phyloP scores from a whole-genome alignment of 441 rosid species.

The Euphorbia schlechtendalii region DNA sequence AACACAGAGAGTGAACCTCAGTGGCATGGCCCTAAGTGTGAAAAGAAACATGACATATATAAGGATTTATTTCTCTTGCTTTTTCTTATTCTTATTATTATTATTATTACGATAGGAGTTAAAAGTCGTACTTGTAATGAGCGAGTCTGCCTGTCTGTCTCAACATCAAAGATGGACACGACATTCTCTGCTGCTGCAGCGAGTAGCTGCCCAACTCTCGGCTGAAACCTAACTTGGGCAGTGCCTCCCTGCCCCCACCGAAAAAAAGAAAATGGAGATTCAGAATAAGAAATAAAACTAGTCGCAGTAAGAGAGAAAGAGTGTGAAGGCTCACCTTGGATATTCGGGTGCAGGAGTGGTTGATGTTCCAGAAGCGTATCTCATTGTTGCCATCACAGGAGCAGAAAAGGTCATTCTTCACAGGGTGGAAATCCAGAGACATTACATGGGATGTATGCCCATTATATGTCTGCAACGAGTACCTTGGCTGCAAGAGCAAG shows the following conservation, averaged over 20 bases:
- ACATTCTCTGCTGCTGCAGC: constrained; percentile 61
- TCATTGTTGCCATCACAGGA: constrained; percentile 53
- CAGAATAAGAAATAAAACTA: constrained; percentile 6
- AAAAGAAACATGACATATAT: constrained; percentile 6
- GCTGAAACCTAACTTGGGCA: constrained; percentile 65
- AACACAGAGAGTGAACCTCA: constrained; percentile 49
- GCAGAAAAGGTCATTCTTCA: constrained; percentile 53
- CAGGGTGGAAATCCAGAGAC: constrained; percentile 80
- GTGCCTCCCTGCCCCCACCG: constrained; percentile 49
- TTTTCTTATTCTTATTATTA: too few species aligned
- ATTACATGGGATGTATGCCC: constrained; percentile 49
- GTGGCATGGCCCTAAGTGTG: constrained; percentile 44
- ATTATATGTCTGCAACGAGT: constrained; percentile 32
- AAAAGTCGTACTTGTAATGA: constrained; percentile 40
- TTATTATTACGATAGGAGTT: too few species aligned
- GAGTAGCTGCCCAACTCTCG: constrained; percentile 48
- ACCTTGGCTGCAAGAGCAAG: constrained; percentile 51
- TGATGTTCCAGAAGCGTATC: constrained; percentile 52
- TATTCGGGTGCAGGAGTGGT: constrained; percentile 34
- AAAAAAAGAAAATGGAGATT: constrained; percentile 22
- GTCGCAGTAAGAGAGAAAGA: too few species aligned
- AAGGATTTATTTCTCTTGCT: too few species aligned
- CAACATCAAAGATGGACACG: constrained; percentile 59
- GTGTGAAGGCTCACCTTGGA: constrained; percentile 44
- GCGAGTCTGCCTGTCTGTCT: constrained; percentile 33